A percentile compares a stretch with the other conserved stretches of the same genome.
Conservation (phyloP, 2,329 filamentous ascomycete genomes). For the Penicillium sp. region DNA sequence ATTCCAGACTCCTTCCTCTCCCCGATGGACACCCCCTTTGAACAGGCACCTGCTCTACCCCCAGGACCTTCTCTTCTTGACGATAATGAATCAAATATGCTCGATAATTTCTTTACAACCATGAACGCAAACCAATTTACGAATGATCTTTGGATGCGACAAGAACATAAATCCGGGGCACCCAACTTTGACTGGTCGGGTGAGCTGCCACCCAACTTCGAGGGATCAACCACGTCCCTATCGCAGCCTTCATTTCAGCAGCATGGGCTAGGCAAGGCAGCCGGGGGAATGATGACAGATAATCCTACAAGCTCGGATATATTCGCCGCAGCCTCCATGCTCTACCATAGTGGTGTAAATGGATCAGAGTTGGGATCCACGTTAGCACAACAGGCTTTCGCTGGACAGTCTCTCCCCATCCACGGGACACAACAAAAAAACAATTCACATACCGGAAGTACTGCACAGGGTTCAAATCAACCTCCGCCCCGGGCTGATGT, state of each 20-base stretch:
- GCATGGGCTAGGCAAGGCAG: slow-evolving; percentile 21
- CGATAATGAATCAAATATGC: slow-evolving; percentile 48
- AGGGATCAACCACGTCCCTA: slow-evolving; percentile 57
- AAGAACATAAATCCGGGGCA: slow-evolving; percentile 24
- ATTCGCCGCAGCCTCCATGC: slow-evolving; percentile 49
- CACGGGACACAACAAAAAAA: slow-evolving; percentile 15
- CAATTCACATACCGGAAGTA: slow-evolving; percentile 16
- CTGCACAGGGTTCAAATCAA: slow-evolving; percentile 8
- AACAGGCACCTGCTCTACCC: slow-evolving; percentile 53
- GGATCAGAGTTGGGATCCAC: slow-evolving; percentile 25
- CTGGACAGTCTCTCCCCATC: slow-evolving; percentile 17
- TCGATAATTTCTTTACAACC: slow-evolving; percentile 44
- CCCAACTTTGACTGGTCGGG: slow-evolving; percentile 33
- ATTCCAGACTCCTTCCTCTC: slow-evolving; percentile 29
- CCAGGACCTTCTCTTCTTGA: slow-evolving; percentile 58
- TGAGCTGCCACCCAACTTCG: slow-evolving; percentile 55
- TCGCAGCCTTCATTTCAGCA: slow-evolving; percentile 43
- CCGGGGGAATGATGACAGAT: slow-evolving; percentile 19
- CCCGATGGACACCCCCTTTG: slow-evolving; percentile 30
- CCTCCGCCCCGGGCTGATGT: slow-evolving; percentile 18
- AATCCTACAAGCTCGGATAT: slow-evolving; percentile 42
- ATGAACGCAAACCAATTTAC: slow-evolving; percentile 34
- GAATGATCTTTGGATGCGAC: slow-evolving; percentile 33
- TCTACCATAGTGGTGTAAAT: slow-evolving; percentile 32
- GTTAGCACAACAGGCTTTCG: slow-evolving; percentile 25